Percentiles rank a stretch among this genome's conserved stretches.
Evolutionary conservation across 2,329 filamentous ascomycete genomes (phyloP).

Genomic region (Septoria petroselini): DNA sequence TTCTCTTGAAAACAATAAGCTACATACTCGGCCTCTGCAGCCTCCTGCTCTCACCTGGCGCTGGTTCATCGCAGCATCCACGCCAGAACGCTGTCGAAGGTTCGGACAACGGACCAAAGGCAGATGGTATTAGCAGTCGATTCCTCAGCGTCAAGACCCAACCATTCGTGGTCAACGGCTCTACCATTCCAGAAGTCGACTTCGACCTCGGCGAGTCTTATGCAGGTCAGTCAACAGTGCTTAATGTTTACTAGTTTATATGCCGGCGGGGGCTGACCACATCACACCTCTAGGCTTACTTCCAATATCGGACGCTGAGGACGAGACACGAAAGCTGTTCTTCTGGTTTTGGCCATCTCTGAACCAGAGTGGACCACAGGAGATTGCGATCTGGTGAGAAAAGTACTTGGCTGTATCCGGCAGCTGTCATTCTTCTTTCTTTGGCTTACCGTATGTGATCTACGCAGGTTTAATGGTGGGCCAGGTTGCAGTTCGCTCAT

Average conservation of each 20-base stretch:
- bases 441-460: conserved; percentile 41
- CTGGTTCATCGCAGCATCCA: too few relatives aligned
- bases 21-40: too few relatives aligned
- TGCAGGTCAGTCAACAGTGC: too few relatives aligned
- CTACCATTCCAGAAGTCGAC: conserved; percentile 38
- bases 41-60: too few relatives aligned
- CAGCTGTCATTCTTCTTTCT: background rate
- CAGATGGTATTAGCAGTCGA: too few relatives aligned
- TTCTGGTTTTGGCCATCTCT: conserved; percentile 56
- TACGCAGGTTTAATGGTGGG: conserved; percentile 41
- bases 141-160: conserved; percentile 14
- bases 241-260: too few relatives aligned
- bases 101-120: too few relatives aligned
- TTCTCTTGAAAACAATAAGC: too few relatives aligned
- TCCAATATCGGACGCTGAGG: conserved; percentile 50
- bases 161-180: conserved; percentile 31
- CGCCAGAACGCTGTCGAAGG: too few relatives aligned
- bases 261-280: too few relatives aligned
- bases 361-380: conserved; percentile 44
- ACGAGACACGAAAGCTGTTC: conserved; percentile 48
- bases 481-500: conserved; percentile 25
- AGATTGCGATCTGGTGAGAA: conserved; percentile 41
- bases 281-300: too few relatives aligned
- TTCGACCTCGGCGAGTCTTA: conserved; percentile 47
- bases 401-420: background rate